These are phyloP conservation scores for Filobasidium floriforme DNA, from an alignment of 768 basidiomycete genomes.

Conservation along the genomic window DNA sequence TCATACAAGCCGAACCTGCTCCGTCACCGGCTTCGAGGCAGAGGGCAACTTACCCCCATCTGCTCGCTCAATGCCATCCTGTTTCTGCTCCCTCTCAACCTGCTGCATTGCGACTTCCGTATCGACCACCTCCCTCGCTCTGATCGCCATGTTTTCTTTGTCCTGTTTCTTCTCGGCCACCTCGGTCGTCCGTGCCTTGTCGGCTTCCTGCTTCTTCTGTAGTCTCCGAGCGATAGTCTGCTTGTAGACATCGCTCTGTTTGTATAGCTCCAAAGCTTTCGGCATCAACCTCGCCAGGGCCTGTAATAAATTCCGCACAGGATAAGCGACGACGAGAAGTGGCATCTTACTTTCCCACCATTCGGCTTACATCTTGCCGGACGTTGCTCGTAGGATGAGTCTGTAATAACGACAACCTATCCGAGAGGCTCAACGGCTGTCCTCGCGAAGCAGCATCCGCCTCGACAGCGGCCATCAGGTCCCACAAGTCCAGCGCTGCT, in stretches of 20 bases:
- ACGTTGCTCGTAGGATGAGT: constrained; percentile 49
- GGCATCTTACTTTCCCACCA: neutral
- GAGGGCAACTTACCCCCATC: too few relatives aligned
- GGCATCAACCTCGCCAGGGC: constrained; percentile 16
- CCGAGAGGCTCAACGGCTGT: constrained; percentile 36
- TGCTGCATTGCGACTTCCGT: too few relatives aligned
- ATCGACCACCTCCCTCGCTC: too few relatives aligned
- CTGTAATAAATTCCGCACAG: neutral
- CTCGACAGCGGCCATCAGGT: constrained; percentile 48
- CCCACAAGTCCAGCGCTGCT: constrained; percentile 47
- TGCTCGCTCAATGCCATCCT: too few relatives aligned
- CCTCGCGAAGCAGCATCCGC: constrained; percentile 42
- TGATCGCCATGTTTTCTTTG: neutral
- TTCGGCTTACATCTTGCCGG: constrained; percentile 37
- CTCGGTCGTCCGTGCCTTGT: neutral
- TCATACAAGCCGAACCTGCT: too few relatives aligned
- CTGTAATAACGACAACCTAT: constrained; percentile 45
- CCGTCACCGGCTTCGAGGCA: too few relatives aligned
- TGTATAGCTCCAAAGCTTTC: constrained; percentile 19
- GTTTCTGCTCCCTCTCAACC: too few relatives aligned
- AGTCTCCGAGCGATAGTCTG: neutral
- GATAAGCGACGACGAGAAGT: neutral
- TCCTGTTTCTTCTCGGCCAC: neutral
- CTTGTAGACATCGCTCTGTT: constrained; percentile 10
- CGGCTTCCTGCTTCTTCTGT: neutral